Evolutionary conservation across 164 flowering plant genomes (phyloP).

Genomic region (Annona squamosa): DNA sequence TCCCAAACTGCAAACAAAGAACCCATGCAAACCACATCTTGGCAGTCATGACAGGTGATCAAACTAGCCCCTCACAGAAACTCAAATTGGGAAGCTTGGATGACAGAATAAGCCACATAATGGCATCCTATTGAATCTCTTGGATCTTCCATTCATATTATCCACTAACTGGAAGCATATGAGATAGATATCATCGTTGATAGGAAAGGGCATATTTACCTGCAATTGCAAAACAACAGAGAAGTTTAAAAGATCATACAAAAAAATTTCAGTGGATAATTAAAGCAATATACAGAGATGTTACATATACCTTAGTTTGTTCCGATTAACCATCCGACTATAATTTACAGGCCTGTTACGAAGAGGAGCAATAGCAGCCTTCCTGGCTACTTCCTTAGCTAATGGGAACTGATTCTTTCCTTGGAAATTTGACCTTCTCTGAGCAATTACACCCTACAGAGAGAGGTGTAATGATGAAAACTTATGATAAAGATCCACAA

Average conservation of each 20-base stretch:
- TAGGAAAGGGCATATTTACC: constrained; percentile 45
- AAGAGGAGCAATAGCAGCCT: constrained; percentile 59
- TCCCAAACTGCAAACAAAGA: not conserved
- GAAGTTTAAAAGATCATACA: not conserved
- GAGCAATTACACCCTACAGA: constrained; percentile 69
- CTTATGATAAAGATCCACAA: not conserved
- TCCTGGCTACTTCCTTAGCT: constrained; percentile 62
- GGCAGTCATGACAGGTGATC: constrained; percentile 1
- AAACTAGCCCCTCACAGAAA: not conserved
- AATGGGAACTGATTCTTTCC: constrained; percentile 60
- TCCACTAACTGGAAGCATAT: constrained; percentile 18
- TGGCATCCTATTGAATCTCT: not conserved
- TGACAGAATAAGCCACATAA: constrained; percentile 8
- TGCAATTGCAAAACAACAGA: constrained; percentile 12
- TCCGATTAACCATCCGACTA: constrained; percentile 34
- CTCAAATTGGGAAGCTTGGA: constrained; percentile 4
- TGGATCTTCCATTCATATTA: not conserved
- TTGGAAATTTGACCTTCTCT: constrained; percentile 73
- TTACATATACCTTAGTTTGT: constrained; percentile 51
- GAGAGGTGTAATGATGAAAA: not conserved
- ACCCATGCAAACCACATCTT: constrained; percentile 1
- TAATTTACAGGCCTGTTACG: constrained; percentile 37
- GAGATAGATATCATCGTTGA: constrained; percentile 22
- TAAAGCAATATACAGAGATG: not conserved
- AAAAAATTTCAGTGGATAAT: not conserved